These are phyloP conservation scores for Leccinum incarnatum DNA, from an alignment of 768 basidiomycete genomes.

Conservation along the genomic window DNA sequence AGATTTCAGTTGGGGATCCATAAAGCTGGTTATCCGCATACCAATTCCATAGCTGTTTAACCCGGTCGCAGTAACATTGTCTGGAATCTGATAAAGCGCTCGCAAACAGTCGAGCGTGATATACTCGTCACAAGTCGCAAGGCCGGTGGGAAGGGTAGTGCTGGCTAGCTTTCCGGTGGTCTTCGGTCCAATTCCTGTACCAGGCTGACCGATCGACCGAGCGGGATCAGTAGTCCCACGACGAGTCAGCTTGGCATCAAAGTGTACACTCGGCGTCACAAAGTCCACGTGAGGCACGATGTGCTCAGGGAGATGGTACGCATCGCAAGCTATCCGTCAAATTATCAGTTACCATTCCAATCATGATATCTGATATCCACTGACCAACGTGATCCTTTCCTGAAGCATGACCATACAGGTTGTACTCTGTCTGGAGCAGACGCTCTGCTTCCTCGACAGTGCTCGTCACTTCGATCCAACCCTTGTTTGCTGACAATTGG, in stretches of 20 bases:
- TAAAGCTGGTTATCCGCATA: not conserved
- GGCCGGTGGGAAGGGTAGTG: conserved; percentile 2
- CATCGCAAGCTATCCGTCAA: conserved; percentile 28
- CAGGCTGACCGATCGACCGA: not conserved
- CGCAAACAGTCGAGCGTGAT: conserved; percentile 33
- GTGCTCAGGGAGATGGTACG: conserved; percentile 33
- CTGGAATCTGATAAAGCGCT: conserved; percentile 25
- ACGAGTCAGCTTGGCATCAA: conserved; percentile 25
- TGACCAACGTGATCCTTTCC: conserved; percentile 29
- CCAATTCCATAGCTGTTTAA: conserved; percentile 20
- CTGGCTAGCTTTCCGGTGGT: conserved; percentile 12
- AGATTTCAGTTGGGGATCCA: not conserved
- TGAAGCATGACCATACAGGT: conserved; percentile 29
- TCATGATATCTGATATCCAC: conserved; percentile 7
- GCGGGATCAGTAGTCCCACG: not conserved
- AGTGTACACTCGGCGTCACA: conserved; percentile 34
- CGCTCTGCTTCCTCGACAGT: conserved; percentile 34
- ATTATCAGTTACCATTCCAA: not conserved
- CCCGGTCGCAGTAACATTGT: conserved; percentile 7
- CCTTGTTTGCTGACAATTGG: conserved; percentile 19
- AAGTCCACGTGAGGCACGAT: conserved; percentile 34
- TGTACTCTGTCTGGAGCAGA: conserved; percentile 34
- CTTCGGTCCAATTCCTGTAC: conserved; percentile 16
- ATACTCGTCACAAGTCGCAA: conserved; percentile 25
- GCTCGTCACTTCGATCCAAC: conserved; percentile 27